Conservation (phyloP, 2,329 filamentous ascomycete species). For the Nectriaceae sp. region DNA sequence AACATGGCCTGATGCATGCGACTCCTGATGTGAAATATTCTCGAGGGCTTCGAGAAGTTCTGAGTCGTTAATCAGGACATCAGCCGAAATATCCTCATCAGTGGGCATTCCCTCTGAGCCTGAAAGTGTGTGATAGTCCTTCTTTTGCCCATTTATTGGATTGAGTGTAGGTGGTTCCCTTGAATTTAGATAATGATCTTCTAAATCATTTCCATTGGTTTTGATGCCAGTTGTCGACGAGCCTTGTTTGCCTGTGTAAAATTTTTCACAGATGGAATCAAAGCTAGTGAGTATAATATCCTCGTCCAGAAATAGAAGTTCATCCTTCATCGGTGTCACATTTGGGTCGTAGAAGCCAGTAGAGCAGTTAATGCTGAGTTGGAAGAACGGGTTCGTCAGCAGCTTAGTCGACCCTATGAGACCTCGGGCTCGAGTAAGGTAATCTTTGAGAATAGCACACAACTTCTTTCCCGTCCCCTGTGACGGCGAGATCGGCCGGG, state of each 20-base stretch:
- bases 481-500: slow-evolving; percentile 59
- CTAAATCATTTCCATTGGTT: not conserved
- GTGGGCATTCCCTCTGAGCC: too few relatives aligned
- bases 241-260: slow-evolving; percentile 34
- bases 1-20: slow-evolving; percentile 1
- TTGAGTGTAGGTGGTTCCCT: not conserved
- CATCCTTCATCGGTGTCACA: slow-evolving; percentile 70
- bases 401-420: slow-evolving; percentile 23
- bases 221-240: not conserved
- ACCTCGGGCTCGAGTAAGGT: slow-evolving; percentile 39
- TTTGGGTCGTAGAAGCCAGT: slow-evolving; percentile 69
- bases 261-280: slow-evolving; percentile 41
- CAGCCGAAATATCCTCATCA: not conserved
- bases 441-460: slow-evolving; percentile 51
- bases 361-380: slow-evolving; percentile 64
- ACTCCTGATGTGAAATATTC: slow-evolving; percentile 6
- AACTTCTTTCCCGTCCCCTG: slow-evolving; percentile 64
- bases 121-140: not conserved
- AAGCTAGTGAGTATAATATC: slow-evolving; percentile 46
- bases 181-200: not conserved
- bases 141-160: not conserved
- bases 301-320: slow-evolving; percentile 67
- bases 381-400: slow-evolving; percentile 60
- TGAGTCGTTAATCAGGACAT: slow-evolving; percentile 3
- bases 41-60: slow-evolving; percentile 15